Evolutionary conservation across 2,329 filamentous ascomycete species (phyloP).

Genomic region (Venturia oleaginea): DNA sequence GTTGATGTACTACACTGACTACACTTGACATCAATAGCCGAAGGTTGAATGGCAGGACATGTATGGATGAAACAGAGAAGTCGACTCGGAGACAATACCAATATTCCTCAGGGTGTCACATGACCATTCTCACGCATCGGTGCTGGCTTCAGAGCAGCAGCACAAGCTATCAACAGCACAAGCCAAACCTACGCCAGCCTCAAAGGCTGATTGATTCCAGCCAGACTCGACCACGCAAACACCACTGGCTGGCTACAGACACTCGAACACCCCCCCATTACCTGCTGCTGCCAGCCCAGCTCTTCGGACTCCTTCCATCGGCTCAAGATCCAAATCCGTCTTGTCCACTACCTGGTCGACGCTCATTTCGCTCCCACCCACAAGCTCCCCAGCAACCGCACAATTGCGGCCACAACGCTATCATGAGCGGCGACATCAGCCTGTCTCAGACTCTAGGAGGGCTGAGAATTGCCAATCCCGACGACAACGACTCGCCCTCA

Average conservation of each 20-base stretch:
- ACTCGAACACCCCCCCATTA: not conserved
- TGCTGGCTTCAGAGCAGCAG: not conserved
- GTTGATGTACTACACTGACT: not conserved
- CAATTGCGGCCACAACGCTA: not conserved
- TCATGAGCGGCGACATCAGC: slow-evolving; percentile 87
- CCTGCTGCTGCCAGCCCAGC: not conserved
- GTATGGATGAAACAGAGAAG: not conserved
- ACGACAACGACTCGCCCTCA: slow-evolving; percentile 38
- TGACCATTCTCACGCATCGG: not conserved
- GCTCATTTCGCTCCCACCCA: not conserved
- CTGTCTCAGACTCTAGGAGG: slow-evolving; percentile 88
- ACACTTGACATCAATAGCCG: not conserved
- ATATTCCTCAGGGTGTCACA: not conserved
- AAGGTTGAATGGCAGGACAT: not conserved
- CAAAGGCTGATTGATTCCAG: slow-evolving; percentile 2
- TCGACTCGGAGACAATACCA: not conserved
- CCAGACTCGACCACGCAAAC: not conserved
- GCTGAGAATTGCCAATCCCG: slow-evolving; percentile 92
- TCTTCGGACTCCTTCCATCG: not conserved
- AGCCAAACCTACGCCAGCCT: not conserved
- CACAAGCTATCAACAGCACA: not conserved
- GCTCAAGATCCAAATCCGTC: not conserved
- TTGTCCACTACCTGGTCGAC: not conserved
- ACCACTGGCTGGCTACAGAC: not conserved
- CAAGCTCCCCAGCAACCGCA: not conserved